phyloP scores from a whole-genome alignment of 495 filamentous ascomycete genomes.

The Tuber microsphaerosporum region DNA sequence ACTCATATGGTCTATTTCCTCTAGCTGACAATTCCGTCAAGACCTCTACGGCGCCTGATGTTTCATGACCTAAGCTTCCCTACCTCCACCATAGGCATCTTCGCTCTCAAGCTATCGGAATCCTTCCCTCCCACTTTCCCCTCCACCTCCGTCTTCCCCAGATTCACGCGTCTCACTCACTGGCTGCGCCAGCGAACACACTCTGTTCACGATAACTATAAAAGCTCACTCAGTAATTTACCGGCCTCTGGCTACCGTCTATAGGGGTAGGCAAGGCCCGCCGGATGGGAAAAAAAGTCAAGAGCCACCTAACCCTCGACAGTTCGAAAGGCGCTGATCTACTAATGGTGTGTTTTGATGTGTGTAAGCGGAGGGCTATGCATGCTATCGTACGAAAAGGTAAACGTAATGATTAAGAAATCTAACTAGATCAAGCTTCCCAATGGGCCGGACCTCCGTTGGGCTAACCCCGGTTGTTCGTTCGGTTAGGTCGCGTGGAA shows the following conservation, averaged over 20 bases:
- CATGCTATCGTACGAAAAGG: background rate
- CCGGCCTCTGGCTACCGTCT: too few relatives aligned
- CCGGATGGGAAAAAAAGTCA: background rate
- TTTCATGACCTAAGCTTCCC: background rate
- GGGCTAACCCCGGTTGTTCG: too few relatives aligned
- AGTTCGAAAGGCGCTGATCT: background rate
- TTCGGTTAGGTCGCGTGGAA: too few relatives aligned
- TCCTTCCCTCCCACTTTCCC: too few relatives aligned
- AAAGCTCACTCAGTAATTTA: background rate
- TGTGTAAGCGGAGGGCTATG: background rate
- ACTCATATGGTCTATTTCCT: background rate
- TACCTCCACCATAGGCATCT: too few relatives aligned
- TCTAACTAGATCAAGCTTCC: background rate
- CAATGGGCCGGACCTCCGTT: too few relatives aligned
- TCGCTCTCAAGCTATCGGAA: too few relatives aligned
- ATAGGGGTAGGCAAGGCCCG: background rate
- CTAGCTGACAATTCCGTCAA: background rate
- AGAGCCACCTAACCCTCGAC: too few relatives aligned
- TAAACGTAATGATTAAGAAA: background rate
- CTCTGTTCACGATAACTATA: background rate
- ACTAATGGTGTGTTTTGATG: background rate
- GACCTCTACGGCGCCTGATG: background rate
- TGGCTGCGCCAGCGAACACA: too few relatives aligned
- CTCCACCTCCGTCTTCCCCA: too few relatives aligned
- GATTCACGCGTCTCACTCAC: background rate